phyloP scores from a whole-genome alignment of 495 filamentous ascomycete species.

The Corynascus novoguineensis region DNA sequence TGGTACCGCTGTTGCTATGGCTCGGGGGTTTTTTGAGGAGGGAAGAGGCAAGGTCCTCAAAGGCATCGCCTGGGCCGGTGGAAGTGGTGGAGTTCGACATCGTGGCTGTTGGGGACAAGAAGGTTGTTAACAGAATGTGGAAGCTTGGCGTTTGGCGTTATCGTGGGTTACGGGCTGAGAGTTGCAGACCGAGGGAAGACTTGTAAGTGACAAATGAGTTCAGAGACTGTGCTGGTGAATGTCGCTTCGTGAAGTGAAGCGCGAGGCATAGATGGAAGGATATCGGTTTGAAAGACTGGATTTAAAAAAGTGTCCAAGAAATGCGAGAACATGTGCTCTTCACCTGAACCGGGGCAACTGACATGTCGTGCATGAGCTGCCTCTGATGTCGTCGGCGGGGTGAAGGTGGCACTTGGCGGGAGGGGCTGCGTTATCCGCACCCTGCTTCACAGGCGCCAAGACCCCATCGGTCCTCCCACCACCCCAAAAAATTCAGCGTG shows the following conservation, averaged over 20 bases:
- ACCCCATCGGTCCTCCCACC: too few relatives aligned
- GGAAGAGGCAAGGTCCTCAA: not conserved
- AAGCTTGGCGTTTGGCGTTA: not conserved
- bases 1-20: not conserved
- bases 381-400: not conserved
- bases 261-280: too few relatives aligned
- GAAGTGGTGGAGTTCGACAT: not conserved
- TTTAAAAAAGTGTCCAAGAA: too few relatives aligned
- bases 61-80: not conserved
- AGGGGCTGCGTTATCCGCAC: slow-evolving; percentile 2
- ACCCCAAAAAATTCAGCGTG: too few relatives aligned
- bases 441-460: not conserved
- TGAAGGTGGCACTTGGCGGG: not conserved
- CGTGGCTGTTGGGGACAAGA: not conserved
- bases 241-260: too few relatives aligned
- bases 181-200: too few relatives aligned
- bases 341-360: too few relatives aligned
- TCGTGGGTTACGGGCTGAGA: not conserved
- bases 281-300: too few relatives aligned
- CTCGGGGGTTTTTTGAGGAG: not conserved
- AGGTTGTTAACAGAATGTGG: not conserved
- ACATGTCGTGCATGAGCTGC: not conserved
- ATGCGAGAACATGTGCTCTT: too few relatives aligned
- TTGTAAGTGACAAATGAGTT: too few relatives aligned
- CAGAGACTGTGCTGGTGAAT: too few relatives aligned